A percentile compares a stretch with the other conserved stretches of the same genome.
These are phyloP conservation scores for Spathaspora arborariae DNA, from an alignment of 805 yeast species.

Conservation along the genomic window DNA sequence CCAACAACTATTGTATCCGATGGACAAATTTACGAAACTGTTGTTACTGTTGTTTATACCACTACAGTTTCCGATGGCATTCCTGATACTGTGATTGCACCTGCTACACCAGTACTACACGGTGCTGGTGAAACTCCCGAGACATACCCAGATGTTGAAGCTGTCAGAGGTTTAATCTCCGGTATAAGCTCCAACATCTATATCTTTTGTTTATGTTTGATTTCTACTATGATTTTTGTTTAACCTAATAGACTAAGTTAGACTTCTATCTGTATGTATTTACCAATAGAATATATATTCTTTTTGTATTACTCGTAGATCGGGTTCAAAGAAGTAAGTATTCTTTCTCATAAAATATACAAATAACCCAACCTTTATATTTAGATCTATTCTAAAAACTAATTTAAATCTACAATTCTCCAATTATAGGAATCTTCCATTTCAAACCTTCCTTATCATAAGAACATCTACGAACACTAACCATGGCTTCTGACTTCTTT, in stretches of 20 bases:
- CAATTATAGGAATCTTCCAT: slow-evolving; percentile 41
- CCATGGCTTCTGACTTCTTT: slow-evolving; percentile 2
- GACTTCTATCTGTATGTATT: too few relatives aligned
- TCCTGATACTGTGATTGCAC: background rate
- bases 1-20: background rate
- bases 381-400: background rate
- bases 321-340: too few relatives aligned
- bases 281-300: too few relatives aligned
- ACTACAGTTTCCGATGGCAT: background rate
- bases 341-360: too few relatives aligned
- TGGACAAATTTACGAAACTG: background rate
- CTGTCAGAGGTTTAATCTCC: too few relatives aligned
- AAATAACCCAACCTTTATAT: background rate
- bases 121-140: background rate
- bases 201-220: too few relatives aligned
- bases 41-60: background rate
- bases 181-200: background rate
- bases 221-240: too few relatives aligned
- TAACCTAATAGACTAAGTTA: too few relatives aligned
- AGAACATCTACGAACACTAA: slow-evolving; percentile 16
- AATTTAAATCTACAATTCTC: slow-evolving; percentile 21
- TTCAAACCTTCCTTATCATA: slow-evolving; percentile 37
- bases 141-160: too few relatives aligned
- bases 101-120: background rate
- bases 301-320: too few relatives aligned